Evolutionary conservation across 176 grass and related monocot species (phyloP).

Genomic region (Juncus inflexus): DNA sequence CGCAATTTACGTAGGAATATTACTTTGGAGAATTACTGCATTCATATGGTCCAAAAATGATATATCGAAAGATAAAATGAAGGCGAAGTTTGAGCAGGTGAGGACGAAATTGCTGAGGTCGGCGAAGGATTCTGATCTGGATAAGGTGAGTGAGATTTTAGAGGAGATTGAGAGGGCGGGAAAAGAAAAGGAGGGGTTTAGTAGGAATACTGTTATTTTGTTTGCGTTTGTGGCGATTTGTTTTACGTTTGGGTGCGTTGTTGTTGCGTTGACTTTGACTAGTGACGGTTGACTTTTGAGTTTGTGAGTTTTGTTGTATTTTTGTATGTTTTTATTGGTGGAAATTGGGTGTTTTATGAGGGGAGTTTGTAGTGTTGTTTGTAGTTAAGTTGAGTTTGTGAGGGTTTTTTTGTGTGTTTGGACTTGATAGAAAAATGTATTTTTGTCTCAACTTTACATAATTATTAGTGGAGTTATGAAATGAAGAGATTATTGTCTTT

Average conservation of each 20-base stretch:
- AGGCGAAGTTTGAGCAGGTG: constrained; percentile 60
- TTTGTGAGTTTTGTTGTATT: not conserved
- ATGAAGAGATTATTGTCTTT: too few species aligned
- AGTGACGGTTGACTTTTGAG: constrained; percentile 59
- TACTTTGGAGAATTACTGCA: constrained; percentile 69
- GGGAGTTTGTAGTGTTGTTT: too few species aligned
- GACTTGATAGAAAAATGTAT: too few species aligned
- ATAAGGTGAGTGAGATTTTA: constrained; percentile 57
- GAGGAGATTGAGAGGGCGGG: constrained; percentile 65
- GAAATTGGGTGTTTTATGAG: too few species aligned
- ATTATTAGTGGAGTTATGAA: too few species aligned
- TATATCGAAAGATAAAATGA: constrained; percentile 34
- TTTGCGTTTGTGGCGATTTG: constrained; percentile 49
- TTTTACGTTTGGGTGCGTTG: constrained; percentile 55
- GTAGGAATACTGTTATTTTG: constrained; percentile 38
- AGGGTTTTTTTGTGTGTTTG: too few species aligned
- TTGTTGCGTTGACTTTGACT: constrained; percentile 63
- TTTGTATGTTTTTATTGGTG: not conserved
- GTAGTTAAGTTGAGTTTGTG: too few species aligned
- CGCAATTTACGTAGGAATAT: constrained; percentile 79
- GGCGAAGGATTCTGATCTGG: constrained; percentile 69
- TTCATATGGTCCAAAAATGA: constrained; percentile 73
- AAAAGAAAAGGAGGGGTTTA: constrained; percentile 49
- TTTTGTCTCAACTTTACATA: too few species aligned
- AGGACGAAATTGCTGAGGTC: constrained; percentile 47